Evolutionary conservation across 768 basidiomycete genomes (phyloP).

Genomic region (Collybiopsis luxurians): DNA sequence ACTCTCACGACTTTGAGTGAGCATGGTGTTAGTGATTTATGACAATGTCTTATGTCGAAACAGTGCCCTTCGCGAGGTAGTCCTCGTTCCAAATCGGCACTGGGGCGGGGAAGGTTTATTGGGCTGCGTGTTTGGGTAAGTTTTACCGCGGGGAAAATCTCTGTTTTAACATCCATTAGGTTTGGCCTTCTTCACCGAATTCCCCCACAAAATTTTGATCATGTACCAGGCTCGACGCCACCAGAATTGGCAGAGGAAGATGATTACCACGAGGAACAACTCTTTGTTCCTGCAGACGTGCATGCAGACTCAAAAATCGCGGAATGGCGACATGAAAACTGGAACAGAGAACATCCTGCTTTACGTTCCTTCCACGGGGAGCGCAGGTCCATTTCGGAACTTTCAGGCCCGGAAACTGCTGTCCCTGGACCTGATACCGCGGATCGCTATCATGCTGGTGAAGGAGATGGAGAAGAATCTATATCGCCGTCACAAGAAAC

Average conservation of each 20-base stretch:
- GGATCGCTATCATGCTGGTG: constrained; percentile 12
- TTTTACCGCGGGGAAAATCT: constrained; percentile 11
- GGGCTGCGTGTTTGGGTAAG: constrained; percentile 94
- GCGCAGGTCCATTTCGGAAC: background rate
- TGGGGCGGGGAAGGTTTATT: constrained; percentile 97
- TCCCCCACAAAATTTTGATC: constrained; percentile 69
- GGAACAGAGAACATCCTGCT: constrained; percentile 9
- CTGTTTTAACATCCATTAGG: constrained; percentile 32
- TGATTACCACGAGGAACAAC: constrained; percentile 59
- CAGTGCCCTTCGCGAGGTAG: constrained; percentile 90
- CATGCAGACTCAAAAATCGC: constrained; percentile 17
- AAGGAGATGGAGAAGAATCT: constrained; percentile 13
- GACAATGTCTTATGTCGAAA: background rate
- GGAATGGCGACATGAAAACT: constrained; percentile 18
- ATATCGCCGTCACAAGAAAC: constrained; percentile 11
- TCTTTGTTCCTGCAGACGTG: constrained; percentile 74
- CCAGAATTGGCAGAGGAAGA: constrained; percentile 49
- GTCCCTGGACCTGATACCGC: constrained; percentile 18
- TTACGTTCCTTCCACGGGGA: constrained; percentile 6
- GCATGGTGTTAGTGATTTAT: constrained; percentile 26
- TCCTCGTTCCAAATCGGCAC: constrained; percentile 91
- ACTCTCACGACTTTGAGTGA: constrained; percentile 95
- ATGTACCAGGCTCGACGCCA: constrained; percentile 54
- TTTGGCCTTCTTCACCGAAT: constrained; percentile 94
- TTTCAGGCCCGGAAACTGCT: constrained; percentile 3